A percentile compares a stretch with the other conserved stretches of the same genome.
These are phyloP conservation scores for Boletus sp. DNA, from an alignment of 768 basidiomycete species.

Conservation along the genomic window DNA sequence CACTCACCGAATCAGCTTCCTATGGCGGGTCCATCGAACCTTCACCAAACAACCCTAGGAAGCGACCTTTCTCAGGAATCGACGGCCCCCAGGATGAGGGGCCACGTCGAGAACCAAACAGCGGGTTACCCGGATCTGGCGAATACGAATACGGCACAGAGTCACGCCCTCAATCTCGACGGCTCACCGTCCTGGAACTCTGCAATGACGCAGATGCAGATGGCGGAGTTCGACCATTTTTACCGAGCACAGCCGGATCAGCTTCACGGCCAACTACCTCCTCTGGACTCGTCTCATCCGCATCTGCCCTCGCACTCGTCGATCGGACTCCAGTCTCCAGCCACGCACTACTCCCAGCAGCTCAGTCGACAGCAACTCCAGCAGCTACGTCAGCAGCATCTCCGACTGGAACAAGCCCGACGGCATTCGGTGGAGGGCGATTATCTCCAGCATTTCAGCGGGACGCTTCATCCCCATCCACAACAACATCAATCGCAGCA, in stretches of 20 bases:
- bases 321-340: slow-evolving; percentile 39
- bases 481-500: slow-evolving; percentile 29
- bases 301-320: slow-evolving; percentile 51
- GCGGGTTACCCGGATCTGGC: slow-evolving; percentile 28
- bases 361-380: slow-evolving; percentile 45
- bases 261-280: slow-evolving; percentile 45
- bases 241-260: slow-evolving; percentile 36
- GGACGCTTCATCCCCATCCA: slow-evolving; percentile 31
- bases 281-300: slow-evolving; percentile 45
- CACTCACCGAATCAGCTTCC: slow-evolving; percentile 39
- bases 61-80: slow-evolving; percentile 61
- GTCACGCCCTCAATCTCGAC: slow-evolving; percentile 74
- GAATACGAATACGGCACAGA: slow-evolving; percentile 71
- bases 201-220: slow-evolving; percentile 68
- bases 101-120: slow-evolving; percentile 37
- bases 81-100: slow-evolving; percentile 46
- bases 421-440: slow-evolving; percentile 36
- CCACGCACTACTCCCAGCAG: slow-evolving; percentile 46
- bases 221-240: slow-evolving; percentile 46
- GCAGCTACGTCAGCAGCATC: slow-evolving; percentile 38
- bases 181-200: slow-evolving; percentile 85
- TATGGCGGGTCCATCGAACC: slow-evolving; percentile 33
- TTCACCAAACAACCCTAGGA: slow-evolving; percentile 49
- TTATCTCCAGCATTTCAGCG: slow-evolving; percentile 39
- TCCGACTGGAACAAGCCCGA: slow-evolving; percentile 34